Evolutionary conservation across 1,139 yeast species (phyloP), one percentile per base, ranked within the genome.

Genomic region (Yamadazyma oceani): DNA sequence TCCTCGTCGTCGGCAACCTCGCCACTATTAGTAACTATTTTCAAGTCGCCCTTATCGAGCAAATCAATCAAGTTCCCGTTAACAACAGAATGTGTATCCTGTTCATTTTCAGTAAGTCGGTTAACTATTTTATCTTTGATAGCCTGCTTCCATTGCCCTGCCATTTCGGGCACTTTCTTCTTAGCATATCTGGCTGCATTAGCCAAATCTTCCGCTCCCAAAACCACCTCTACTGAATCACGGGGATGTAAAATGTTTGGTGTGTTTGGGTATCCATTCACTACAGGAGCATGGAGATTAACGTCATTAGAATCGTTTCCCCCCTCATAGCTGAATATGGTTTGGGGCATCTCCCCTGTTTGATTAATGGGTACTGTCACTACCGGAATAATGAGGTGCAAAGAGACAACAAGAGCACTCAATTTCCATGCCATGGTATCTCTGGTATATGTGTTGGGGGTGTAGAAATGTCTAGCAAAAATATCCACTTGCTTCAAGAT

Each of bases 101-200:
- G 11, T 6, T 23, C 24, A n/a, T 38, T 32, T 16, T 35, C 36
- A 16, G 31, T 26, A 26, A 36, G 42, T 16, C 29, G 32, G 21
- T 40, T 27, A 11, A 42, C 36, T 4, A 46, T 25, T 48, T 50
- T 53, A 33, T 56, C 69, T 59, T 70, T 72, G 11, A 73, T 68
- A 52, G 71, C 66, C 64, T 71, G 41, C 33, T 53, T 52, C 32
- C 56, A 35, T 14, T 44, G 45, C 8, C 46, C 36, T 26, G 54
- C 56, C 14, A 51, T 45, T 29, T 51, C 50, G 3, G 62, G 60
- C 3, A 54, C 39, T 37, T 54, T 55, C 37, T 51, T 41, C 31
- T 46, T 37, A 2, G 52, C 51, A 34, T 56, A 50, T 27, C 46
- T 51, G 1, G 57, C 54, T n/a, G 57, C 54, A 30, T 51, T 47